These are phyloP conservation scores for Coniella lustricola DNA, from an alignment of 2,329 filamentous ascomycete species.

Conservation along the genomic window DNA sequence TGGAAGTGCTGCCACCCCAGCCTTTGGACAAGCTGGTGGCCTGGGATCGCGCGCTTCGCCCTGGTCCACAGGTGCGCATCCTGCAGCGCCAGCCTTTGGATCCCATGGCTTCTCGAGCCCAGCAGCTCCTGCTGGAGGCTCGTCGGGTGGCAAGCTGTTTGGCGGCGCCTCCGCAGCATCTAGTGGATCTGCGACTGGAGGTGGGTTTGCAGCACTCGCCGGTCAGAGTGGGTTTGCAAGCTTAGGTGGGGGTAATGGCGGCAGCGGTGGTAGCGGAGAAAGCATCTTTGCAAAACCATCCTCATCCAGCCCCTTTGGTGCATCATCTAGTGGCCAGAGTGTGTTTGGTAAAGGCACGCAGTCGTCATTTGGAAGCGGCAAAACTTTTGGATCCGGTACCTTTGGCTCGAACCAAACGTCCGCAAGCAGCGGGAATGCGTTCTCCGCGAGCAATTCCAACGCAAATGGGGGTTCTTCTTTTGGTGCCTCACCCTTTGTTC, in stretches of 20 bases:
- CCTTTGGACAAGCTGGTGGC: constrained; percentile 45
- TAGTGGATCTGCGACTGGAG: constrained; percentile 23
- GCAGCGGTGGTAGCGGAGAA: constrained; percentile 23
- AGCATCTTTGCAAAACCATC: constrained; percentile 38
- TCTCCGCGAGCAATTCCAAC: constrained; percentile 33
- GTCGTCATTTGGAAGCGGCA: constrained; percentile 6
- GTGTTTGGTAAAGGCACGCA: constrained; percentile 5
- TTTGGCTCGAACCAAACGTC: constrained; percentile 24
- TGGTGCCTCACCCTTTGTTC: constrained; percentile 55
- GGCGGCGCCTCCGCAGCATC: constrained; percentile 24
- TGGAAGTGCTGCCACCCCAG: constrained; percentile 25
- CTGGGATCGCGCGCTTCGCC: constrained; percentile 44
- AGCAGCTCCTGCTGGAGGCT: constrained; percentile 28
- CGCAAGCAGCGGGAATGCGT: constrained; percentile 31
- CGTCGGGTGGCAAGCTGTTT: constrained; percentile 30
- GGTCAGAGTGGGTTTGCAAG: constrained; percentile 49
- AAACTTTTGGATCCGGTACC: constrained; percentile 15
- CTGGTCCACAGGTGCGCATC: constrained; percentile 39
- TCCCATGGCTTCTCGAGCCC: constrained; percentile 42
- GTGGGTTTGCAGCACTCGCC: constrained; percentile 49
- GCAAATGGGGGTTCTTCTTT: constrained; percentile 30
- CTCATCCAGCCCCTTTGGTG: constrained; percentile 25
- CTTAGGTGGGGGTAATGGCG: constrained; percentile 28
- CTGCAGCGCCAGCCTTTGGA: constrained; percentile 43
- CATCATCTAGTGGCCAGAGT: constrained; percentile 15